These are phyloP conservation scores for Ogataea nakhonphanomensis DNA, from an alignment of 805 yeast genomes.

Conservation along the genomic window DNA sequence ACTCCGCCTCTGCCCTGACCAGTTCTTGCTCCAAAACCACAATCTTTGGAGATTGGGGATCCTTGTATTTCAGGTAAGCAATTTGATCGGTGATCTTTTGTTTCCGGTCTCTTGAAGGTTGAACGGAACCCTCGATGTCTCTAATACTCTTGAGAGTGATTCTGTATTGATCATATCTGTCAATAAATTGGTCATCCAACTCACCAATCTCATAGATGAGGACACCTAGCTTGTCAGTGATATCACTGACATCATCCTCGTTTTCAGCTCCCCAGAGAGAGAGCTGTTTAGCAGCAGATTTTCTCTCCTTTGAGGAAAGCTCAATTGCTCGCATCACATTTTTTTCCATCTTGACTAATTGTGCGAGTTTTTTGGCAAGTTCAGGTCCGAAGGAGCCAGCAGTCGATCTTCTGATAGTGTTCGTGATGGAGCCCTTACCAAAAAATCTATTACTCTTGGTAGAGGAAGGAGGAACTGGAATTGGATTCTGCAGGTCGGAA, in stretches of 20 bases:
- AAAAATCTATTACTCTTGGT: conserved; percentile 75
- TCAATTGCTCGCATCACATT: conserved; percentile 77
- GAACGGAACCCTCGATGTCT: conserved; percentile 83
- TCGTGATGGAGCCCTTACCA: conserved; percentile 69
- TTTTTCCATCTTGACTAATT: conserved; percentile 76
- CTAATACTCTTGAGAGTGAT: conserved; percentile 75
- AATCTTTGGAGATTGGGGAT: conserved; percentile 80
- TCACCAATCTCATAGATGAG: conserved; percentile 80
- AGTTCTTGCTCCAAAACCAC: conserved; percentile 81
- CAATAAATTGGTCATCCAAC: conserved; percentile 82
- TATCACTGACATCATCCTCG: conserved; percentile 82
- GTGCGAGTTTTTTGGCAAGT: conserved; percentile 68
- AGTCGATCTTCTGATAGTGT: conserved; percentile 52
- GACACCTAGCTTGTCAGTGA: conserved; percentile 84
- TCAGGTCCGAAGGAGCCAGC: conserved; percentile 84
- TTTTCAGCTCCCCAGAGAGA: conserved; percentile 85
- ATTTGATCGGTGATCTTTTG: conserved; percentile 81
- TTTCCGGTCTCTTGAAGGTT: conserved; percentile 85
- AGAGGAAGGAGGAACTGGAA: conserved; percentile 91
- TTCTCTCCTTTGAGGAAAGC: conserved; percentile 71
- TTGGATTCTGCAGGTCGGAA: conserved; percentile 87
- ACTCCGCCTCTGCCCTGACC: conserved; percentile 90
- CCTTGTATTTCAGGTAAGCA: conserved; percentile 79
- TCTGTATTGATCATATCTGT: conserved; percentile 82
- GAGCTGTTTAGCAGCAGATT: conserved; percentile 78